A percentile compares a stretch with the other conserved stretches of the same genome.
These are phyloP conservation scores for Peterozyma xylosa DNA, from an alignment of 805 yeast species.

Conservation along the genomic window DNA sequence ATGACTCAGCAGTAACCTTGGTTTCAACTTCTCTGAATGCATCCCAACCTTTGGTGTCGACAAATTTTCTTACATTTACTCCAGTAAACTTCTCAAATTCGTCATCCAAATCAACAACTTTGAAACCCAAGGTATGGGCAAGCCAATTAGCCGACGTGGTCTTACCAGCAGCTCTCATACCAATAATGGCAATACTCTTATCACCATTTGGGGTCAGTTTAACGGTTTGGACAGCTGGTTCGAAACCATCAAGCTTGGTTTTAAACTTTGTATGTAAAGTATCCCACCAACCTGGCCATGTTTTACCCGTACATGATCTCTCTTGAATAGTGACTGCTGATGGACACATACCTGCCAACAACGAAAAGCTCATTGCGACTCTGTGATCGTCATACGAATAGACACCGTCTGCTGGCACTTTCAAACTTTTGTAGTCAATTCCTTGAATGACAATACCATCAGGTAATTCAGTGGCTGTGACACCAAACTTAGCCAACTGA, in stretches of 20 bases:
- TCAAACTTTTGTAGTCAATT: slow-evolving; percentile 38
- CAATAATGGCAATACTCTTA: slow-evolving; percentile 71
- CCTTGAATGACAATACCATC: slow-evolving; percentile 93
- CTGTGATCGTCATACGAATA: slow-evolving; percentile 91
- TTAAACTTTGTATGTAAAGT: slow-evolving; percentile 63
- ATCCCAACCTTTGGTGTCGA: slow-evolving; percentile 78
- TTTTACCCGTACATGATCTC: slow-evolving; percentile 89
- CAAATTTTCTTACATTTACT: slow-evolving; percentile 49
- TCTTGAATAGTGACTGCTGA: slow-evolving; percentile 70
- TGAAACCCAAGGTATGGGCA: slow-evolving; percentile 59
- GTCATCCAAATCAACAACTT: slow-evolving; percentile 69
- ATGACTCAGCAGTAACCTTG: slow-evolving; percentile 41
- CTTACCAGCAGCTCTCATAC: slow-evolving; percentile 98
- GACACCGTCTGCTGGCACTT: slow-evolving; percentile 55
- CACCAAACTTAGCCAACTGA: slow-evolving; percentile 88
- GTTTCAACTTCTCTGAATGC: slow-evolving; percentile 67
- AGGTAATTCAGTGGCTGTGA: slow-evolving; percentile 71
- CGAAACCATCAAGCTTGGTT: slow-evolving; percentile 65
- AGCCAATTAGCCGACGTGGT: slow-evolving; percentile 79
- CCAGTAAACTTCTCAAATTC: slow-evolving; percentile 51
- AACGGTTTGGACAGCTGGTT: slow-evolving; percentile 26
- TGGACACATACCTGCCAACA: slow-evolving; percentile 63
- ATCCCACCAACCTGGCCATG: slow-evolving; percentile 99
- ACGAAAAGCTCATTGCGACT: slow-evolving; percentile 95
- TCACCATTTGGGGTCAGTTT: slow-evolving; percentile 28